Evolutionary conservation across 1,284 basidiomycete species (phyloP), one percentile per base, ranked within the genome.

Genomic region (Vanrija humicola): DNA sequence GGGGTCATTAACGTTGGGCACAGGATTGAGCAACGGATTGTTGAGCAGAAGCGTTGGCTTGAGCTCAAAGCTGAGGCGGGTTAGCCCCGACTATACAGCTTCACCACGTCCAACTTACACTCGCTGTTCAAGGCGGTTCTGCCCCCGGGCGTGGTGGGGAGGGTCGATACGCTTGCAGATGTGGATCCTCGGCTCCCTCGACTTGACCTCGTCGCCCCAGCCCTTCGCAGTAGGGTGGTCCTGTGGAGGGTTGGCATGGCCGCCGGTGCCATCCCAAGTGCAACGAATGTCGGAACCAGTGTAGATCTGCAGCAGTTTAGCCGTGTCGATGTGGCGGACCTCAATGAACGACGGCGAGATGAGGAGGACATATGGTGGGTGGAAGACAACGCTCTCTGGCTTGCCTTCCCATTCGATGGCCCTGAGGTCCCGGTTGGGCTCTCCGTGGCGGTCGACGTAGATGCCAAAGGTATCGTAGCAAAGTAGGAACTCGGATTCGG

Each of bases 391-490:
- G 43, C 84, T 85, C 67, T 91, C 88, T 1, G 89, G 89, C 3
- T 84, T 87, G 12, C 92, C 92, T 77, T 98, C 94, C 92, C 94
- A 98, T 72, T 97, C 93, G 66, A 97, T 90, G 5, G 87, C 85
- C 55, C 84, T 79, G 25, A 80, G 72, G 45, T 72, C 69, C 44
- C 89, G 85, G 64, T 85, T 88, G 1, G 89, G 90, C 52, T 88
- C 86, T 40, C 93, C 92, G 61, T 93, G 89, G 47, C 67, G 56
- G 59, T 72, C 63, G 56, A 73, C 70, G 46, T 72, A 73, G 43
- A 95, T 81, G 9, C 93, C 94, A 64, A 97, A 95, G 72, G 91
- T 88, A 71, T 93, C 87, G 70, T 95, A 98, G 74, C 90, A 94
- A 28, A 98, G 82, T 49, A 98, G 74, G 77, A 96, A 98, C 73